Conservation (phyloP, 1,284 basidiomycete species). For the Malassezia brasiliensis region DNA sequence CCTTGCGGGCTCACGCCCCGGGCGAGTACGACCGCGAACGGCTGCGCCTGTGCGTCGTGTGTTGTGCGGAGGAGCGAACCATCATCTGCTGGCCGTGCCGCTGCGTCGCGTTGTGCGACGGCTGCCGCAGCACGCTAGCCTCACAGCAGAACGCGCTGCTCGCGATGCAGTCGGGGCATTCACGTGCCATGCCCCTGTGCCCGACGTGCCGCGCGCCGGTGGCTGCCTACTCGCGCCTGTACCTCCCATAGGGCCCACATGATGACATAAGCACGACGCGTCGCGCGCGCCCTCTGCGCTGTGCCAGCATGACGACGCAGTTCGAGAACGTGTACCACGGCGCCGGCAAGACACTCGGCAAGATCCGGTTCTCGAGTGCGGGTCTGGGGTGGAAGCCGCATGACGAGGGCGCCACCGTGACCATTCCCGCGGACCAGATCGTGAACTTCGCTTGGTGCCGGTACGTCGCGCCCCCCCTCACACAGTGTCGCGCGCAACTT, state of each 20-base stretch:
- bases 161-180: background rate
- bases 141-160: slow-evolving; percentile 12
- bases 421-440: slow-evolving; percentile 38
- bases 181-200: slow-evolving; percentile 22
- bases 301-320: slow-evolving; percentile 53
- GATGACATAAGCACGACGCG: background rate
- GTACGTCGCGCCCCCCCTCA: slow-evolving; percentile 19
- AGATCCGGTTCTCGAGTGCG: slow-evolving; percentile 49
- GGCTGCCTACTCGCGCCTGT: slow-evolving; percentile 30
- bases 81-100: slow-evolving; percentile 45
- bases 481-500: slow-evolving; percentile 75
- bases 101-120: slow-evolving; percentile 43
- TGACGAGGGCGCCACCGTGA: slow-evolving; percentile 27
- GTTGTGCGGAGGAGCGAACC: slow-evolving; percentile 25
- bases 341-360: slow-evolving; percentile 64
- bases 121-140: slow-evolving; percentile 36
- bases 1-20: background rate
- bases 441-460: slow-evolving; percentile 34
- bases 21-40: slow-evolving; percentile 16
- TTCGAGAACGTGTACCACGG: slow-evolving; percentile 74
- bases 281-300: background rate
- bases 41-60: slow-evolving; percentile 25
- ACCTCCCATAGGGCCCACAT: slow-evolving; percentile 21
- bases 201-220: slow-evolving; percentile 38
- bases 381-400: slow-evolving; percentile 43